Evolutionary conservation across 2,329 filamentous ascomycete species (phyloP).

Genomic region (Penicillium thymicola): DNA sequence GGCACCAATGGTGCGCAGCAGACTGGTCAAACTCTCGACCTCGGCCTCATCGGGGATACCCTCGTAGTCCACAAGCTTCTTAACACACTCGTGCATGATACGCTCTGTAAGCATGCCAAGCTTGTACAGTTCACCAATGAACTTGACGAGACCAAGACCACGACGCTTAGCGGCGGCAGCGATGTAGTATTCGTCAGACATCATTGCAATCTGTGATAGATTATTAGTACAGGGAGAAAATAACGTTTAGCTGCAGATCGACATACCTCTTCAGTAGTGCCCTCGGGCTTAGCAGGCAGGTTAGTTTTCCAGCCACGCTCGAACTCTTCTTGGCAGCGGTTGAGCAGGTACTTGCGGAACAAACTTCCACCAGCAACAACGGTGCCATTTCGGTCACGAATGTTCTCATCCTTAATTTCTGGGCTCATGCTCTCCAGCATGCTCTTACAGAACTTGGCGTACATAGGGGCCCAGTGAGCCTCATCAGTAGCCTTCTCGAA

Average conservation of each 20-base stretch:
- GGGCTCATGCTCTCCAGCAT: conserved; percentile 95
- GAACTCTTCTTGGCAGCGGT: conserved; percentile 97
- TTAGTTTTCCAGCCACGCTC: conserved; percentile 96
- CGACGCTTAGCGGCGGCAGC: conserved; percentile 93
- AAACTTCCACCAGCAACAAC: conserved; percentile 88
- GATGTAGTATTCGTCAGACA: conserved; percentile 95
- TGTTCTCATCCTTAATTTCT: conserved; percentile 92
- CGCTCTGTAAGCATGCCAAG: conserved; percentile 96
- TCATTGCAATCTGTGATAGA: conserved; percentile 56
- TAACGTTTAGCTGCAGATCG: neutral
- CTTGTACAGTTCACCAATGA: conserved; percentile 99
- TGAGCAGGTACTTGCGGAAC: conserved; percentile 98
- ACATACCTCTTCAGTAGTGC: conserved; percentile 58
- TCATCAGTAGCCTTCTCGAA: conserved; percentile 99
- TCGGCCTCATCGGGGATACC: conserved; percentile 91
- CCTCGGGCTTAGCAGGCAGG: conserved; percentile 73
- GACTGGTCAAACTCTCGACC: conserved; percentile 90
- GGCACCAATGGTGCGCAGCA: conserved; percentile 84
- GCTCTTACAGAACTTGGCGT: conserved; percentile 95
- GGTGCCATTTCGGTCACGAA: conserved; percentile 83
- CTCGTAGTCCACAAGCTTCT: conserved; percentile 93
- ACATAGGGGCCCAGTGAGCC: conserved; percentile 98
- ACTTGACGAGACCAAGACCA: conserved; percentile 95
- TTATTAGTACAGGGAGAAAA: neutral
- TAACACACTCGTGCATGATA: conserved; percentile 99